Conservation (phyloP, 768 basidiomycete genomes). For the Termitomyces sp. region DNA sequence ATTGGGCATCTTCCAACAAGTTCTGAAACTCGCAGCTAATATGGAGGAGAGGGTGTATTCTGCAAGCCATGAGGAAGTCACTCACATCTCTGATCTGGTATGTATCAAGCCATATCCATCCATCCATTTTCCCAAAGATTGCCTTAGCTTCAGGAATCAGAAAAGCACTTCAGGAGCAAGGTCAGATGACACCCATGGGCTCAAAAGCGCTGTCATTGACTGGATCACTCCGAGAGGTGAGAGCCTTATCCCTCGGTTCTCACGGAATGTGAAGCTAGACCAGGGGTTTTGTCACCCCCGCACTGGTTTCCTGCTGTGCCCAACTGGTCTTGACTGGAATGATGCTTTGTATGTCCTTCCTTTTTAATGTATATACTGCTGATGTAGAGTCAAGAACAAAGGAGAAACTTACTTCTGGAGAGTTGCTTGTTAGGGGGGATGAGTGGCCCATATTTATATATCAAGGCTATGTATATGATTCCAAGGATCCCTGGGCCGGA, state of each 20-base stretch:
- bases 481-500: slow-evolving; percentile 23
- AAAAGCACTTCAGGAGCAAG: slow-evolving; percentile 20
- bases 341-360: slow-evolving; percentile 4
- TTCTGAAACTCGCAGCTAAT: background rate
- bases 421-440: slow-evolving; percentile 17
- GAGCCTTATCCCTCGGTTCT: slow-evolving; percentile 6
- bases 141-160: slow-evolving; percentile 21
- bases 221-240: slow-evolving; percentile 21
- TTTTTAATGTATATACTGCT: background rate
- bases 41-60: background rate
- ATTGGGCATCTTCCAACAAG: background rate
- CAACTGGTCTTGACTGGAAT: slow-evolving; percentile 9
- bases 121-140: background rate
- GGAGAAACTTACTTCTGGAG: slow-evolving; percentile 6
- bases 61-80: background rate
- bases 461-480: slow-evolving; percentile 13
- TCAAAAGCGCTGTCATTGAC: slow-evolving; percentile 19
- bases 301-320: slow-evolving; percentile 17
- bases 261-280: slow-evolving; percentile 7
- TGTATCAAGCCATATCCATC: background rate
- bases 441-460: slow-evolving; percentile 24
- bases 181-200: slow-evolving; percentile 13
- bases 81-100: background rate
- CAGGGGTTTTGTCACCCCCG: slow-evolving; percentile 9
- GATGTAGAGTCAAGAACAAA: slow-evolving; percentile 3